These are phyloP conservation scores for Phytophthora macrochlamydospora DNA, from an alignment of 352 stramenopile species.

Conservation along the genomic window DNA sequence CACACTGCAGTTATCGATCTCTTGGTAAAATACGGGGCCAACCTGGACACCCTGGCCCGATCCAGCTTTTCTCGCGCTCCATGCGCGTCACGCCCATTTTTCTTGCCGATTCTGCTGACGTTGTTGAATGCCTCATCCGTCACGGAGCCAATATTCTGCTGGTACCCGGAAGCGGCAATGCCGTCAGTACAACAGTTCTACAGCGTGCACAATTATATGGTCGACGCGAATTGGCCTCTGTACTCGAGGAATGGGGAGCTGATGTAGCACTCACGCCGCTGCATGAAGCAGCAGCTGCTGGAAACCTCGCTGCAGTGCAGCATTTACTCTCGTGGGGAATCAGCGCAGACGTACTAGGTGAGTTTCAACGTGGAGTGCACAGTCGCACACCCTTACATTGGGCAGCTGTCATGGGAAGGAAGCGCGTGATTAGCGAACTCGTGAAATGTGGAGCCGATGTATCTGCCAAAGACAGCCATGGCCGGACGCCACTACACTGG, in stretches of 20 bases:
- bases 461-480: constrained; percentile 63
- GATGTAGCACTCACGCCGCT: constrained; percentile 82
- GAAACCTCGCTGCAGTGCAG: constrained; percentile 55
- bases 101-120: constrained; percentile 70
- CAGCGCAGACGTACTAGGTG: constrained; percentile 63
- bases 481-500: constrained; percentile 78
- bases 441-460: constrained; percentile 54
- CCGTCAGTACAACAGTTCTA: constrained; percentile 74
- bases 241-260: constrained; percentile 74
- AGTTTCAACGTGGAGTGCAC: constrained; percentile 70
- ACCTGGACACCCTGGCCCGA: constrained; percentile 61
- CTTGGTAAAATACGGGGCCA: constrained; percentile 59
- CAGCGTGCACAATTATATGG: constrained; percentile 70
- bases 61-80: constrained; percentile 71
- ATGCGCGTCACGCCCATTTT: constrained; percentile 80
- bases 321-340: constrained; percentile 63
- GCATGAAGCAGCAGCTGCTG: constrained; percentile 65
- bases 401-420: constrained; percentile 72
- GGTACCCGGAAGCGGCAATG: constrained; percentile 62
- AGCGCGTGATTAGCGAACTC: constrained; percentile 56
- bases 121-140: constrained; percentile 64
- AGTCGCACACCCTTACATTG: constrained; percentile 74
- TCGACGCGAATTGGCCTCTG: constrained; percentile 53
- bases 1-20: constrained; percentile 67
- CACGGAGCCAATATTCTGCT: constrained; percentile 76